phyloP scores from a whole-genome alignment of 2,329 filamentous ascomycete genomes.

The Leptodontidium sp. region DNA sequence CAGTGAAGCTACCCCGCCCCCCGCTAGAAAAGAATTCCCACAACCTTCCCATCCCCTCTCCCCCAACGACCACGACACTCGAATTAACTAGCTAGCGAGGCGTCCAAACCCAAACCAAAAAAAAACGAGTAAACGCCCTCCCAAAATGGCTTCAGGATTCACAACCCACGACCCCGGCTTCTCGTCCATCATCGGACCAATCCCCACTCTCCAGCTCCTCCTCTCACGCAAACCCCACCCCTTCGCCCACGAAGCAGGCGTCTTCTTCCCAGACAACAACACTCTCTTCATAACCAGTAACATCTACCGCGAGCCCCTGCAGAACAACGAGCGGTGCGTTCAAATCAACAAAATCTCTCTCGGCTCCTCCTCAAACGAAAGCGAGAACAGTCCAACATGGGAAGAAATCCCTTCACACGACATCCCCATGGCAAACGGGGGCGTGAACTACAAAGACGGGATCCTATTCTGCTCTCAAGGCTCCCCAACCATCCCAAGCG shows the following conservation, averaged over 20 bases:
- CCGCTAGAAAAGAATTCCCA: not conserved
- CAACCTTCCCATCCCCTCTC: not conserved
- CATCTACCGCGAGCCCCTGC: constrained; percentile 2
- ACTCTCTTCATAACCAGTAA: constrained; percentile 38
- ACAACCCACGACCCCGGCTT: constrained; percentile 60
- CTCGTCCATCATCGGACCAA: constrained; percentile 55
- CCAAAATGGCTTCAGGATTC: constrained; percentile 18
- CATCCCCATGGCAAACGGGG: constrained; percentile 36
- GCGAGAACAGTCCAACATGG: constrained; percentile 37
- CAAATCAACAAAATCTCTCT: constrained; percentile 33
- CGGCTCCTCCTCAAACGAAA: not conserved
- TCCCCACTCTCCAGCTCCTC: constrained; percentile 57
- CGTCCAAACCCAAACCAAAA: not conserved
- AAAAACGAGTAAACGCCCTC: not conserved
- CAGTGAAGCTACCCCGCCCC: not conserved
- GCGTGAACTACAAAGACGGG: constrained; percentile 37
- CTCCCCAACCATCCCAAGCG: constrained; percentile 22
- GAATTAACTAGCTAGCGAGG: not conserved
- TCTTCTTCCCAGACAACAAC: constrained; percentile 48
- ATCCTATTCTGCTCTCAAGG: constrained; percentile 43
- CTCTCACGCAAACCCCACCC: constrained; percentile 44
- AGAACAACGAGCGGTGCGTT: constrained; percentile 24
- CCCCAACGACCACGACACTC: not conserved
- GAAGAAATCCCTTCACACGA: constrained; percentile 31
- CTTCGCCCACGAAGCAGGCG: constrained; percentile 62